phyloP scores from a whole-genome alignment of 495 filamentous ascomycete species.

The Daldinia childiae region DNA sequence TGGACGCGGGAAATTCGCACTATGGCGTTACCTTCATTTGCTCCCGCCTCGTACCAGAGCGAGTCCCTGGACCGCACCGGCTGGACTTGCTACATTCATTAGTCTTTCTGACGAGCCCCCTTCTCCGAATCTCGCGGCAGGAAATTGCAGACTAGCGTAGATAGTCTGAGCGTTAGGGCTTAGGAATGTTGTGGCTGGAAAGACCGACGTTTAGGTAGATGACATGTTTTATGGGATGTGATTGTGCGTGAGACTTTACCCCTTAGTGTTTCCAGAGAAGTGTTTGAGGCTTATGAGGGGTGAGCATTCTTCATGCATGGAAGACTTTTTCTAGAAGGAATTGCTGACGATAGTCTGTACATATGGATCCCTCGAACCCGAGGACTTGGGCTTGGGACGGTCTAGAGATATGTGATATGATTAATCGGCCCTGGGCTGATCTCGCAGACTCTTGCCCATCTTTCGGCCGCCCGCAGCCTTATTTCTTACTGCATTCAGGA shows the following conservation, averaged over 20 bases:
- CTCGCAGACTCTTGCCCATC: slow-evolving; percentile 13
- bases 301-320: not conserved
- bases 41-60: not conserved
- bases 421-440: slow-evolving; percentile 2
- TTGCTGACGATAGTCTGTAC: not conserved
- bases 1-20: not conserved
- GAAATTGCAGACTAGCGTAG: not conserved
- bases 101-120: not conserved
- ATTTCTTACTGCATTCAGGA: not conserved
- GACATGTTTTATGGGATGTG: not conserved
- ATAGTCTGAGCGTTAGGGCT: not conserved
- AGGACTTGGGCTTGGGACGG: slow-evolving; percentile 6
- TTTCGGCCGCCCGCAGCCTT: not conserved
- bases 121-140: not conserved
- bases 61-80: not conserved
- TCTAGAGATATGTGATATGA: not conserved
- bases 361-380: slow-evolving; percentile 10
- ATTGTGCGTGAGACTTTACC: not conserved
- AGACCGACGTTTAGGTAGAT: not conserved
- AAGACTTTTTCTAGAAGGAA: not conserved
- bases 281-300: not conserved
- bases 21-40: not conserved
- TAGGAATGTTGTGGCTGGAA: not conserved
- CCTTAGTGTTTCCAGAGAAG: not conserved
- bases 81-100: not conserved